Percentiles rank a stretch among this genome's conserved stretches.
phyloP scores from a whole-genome alignment of 257 asterid species.

The Buddleja alternifolia region DNA sequence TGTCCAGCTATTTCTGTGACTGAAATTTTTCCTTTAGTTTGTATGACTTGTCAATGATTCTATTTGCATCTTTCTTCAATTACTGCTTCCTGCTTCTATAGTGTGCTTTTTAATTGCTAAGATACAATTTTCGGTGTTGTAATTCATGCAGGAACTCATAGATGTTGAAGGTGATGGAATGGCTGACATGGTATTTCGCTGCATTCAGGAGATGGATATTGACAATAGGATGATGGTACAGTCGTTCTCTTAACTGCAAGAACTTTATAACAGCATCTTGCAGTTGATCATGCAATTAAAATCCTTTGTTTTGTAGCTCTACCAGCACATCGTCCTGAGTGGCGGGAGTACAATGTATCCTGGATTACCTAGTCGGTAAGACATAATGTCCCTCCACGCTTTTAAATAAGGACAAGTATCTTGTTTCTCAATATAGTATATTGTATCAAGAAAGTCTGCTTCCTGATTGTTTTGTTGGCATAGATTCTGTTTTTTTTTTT shows the following conservation, averaged over 20 bases:
- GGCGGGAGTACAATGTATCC: conserved; percentile 99
- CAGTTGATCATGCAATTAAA: conserved; percentile 26
- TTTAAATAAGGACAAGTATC: neutral
- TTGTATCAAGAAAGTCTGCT: conserved; percentile 8
- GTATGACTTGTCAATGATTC: conserved; percentile 3
- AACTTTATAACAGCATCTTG: conserved; percentile 29
- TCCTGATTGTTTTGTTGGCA: neutral
- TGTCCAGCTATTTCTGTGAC: neutral
- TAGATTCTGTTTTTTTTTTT: too few species aligned
- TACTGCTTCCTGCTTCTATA: conserved; percentile 23
- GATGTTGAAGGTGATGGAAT: conserved; percentile 99
- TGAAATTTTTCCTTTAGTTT: neutral
- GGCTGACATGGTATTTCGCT: conserved; percentile 98
- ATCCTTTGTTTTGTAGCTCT: conserved; percentile 65
- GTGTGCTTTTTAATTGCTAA: conserved; percentile 16
- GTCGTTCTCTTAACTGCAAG: conserved; percentile 23
- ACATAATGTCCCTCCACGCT: conserved; percentile 22
- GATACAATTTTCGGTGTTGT: conserved; percentile 26
- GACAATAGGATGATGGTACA: conserved; percentile 97
- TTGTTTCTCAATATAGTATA: neutral
- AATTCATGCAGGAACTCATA: conserved; percentile 78
- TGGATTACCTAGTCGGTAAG: conserved; percentile 98
- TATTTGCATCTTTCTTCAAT: conserved; percentile 16
- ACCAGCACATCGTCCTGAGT: conserved; percentile 94
- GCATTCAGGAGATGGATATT: conserved; percentile 99